A percentile compares a stretch with the other conserved stretches of the same genome.
phyloP scores from a whole-genome alignment of 129 eudicot species.

The Centella asiatica region DNA sequence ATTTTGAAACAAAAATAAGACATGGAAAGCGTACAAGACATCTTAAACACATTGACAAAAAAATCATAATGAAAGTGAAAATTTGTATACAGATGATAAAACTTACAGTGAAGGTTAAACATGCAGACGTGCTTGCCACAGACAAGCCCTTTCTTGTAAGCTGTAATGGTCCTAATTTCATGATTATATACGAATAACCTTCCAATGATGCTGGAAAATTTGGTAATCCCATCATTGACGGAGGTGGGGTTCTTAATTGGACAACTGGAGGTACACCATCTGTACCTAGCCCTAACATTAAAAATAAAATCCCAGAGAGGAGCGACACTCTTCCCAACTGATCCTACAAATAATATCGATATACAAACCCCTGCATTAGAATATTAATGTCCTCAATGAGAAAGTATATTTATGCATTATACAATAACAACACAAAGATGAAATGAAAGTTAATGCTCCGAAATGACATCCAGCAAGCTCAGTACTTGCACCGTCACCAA shows the following conservation, averaged over 20 bases:
- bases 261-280: slow-evolving; percentile 68
- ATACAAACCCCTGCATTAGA: slow-evolving; percentile 30
- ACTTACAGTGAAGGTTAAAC: slow-evolving; percentile 84
- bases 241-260: slow-evolving; percentile 77
- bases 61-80: not conserved
- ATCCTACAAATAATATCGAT: slow-evolving; percentile 56
- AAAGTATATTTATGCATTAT: not conserved
- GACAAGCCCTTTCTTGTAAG: slow-evolving; percentile 79
- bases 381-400: slow-evolving; percentile 14
- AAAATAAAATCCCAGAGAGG: slow-evolving; percentile 70
- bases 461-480: not conserved
- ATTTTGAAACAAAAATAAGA: not conserved
- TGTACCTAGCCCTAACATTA: slow-evolving; percentile 83
- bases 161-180: slow-evolving; percentile 84
- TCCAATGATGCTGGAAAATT: slow-evolving; percentile 55
- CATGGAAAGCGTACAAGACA: not conserved
- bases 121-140: slow-evolving; percentile 76
- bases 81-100: not conserved
- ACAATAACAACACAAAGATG: not conserved
- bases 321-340: slow-evolving; percentile 83
- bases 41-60: not conserved
- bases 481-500: slow-evolving; percentile 6
- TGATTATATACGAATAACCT: slow-evolving; percentile 65
- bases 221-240: slow-evolving; percentile 64
- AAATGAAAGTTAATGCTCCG: not conserved